Base-by-base conservation (phyloP, 352 stramenopile genomes). In the Peronospora farinosa region DNA sequence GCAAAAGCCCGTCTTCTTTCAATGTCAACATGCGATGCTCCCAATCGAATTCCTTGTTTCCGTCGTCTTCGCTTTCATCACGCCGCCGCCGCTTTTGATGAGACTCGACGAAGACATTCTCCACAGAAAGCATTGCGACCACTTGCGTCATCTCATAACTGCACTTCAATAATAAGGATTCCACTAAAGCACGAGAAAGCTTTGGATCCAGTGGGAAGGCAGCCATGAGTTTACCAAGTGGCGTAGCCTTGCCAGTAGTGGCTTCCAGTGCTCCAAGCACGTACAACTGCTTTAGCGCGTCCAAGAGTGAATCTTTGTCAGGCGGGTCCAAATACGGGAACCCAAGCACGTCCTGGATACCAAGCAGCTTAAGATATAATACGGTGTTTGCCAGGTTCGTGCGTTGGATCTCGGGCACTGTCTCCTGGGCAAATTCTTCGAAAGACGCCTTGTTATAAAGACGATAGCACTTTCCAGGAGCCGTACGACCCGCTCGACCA, bases 361-460 rank as follows among this genome's bases (percentile, higher is more conserved):
- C 78, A 7, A 92, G 57, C 0, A 86, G 45, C 47, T 90, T 90
- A 0, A 92, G 64, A 37, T 83, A 83, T 54, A 99, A 75, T n/a
- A 99, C 95, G 2, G 95, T 95, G 59, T 90, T 97, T 38, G 77
- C 84, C 51, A 98, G 63, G 43, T 96, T 95, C 1, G 86, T 96
- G 36, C 96, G 79, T 27, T 98, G 77, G 61, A 99, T 99, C 73
- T 99, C 96, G 0, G 97, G 96, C 54, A 98, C 97, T 0, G 91
- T 99, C 63, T 98, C 94, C 62, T 98, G 83, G 49, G 98, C 79
- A 72, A 99, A 95, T 32, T 94, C 69, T 35, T 94, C 76, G 72
- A 98, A 99, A 37, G 84, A 97, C 23, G 86, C 66, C 65, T 98
- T 97, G n/a, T 95, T 98, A 67, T 99, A 99, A 10, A 99, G 70